These are phyloP conservation scores for Carex sylvatica DNA, from an alignment of 202 grass and related monocot genomes.

Conservation along the genomic window DNA sequence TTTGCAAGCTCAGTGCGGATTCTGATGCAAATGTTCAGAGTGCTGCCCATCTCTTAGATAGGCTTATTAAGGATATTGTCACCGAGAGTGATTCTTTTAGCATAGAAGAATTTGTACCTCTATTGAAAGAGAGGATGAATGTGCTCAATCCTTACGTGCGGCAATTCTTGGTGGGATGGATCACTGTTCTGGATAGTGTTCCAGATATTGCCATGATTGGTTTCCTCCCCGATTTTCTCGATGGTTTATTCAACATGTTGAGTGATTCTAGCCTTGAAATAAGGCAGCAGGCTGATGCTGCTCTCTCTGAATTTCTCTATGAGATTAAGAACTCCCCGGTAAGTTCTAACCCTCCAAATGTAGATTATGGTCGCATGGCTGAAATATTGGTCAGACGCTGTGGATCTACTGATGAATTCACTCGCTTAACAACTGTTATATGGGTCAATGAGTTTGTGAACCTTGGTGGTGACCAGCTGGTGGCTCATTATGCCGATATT, in stretches of 20 bases:
- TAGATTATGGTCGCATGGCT: conserved; percentile 99
- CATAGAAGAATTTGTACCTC: conserved; percentile 99
- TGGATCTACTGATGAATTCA: conserved; percentile 87
- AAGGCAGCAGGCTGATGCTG: conserved; percentile 94
- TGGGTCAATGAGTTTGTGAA: conserved; percentile 99
- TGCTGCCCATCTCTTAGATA: conserved; percentile 99
- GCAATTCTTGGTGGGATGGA: conserved; percentile 99
- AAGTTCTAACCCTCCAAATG: conserved; percentile 42
- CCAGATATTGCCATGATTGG: conserved; percentile 99
- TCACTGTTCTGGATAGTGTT: conserved; percentile 96
- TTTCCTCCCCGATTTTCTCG: conserved; percentile 99
- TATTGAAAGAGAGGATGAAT: conserved; percentile 99
- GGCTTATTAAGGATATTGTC: conserved; percentile 81
- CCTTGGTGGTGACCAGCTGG: conserved; percentile 85
- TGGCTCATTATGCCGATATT: conserved; percentile 94
- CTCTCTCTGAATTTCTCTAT: conserved; percentile 94
- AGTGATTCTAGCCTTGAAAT: conserved; percentile 94
- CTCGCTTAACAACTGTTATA: conserved; percentile 88
- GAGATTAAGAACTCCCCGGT: conserved; percentile 97
- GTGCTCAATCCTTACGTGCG: conserved; percentile 92
- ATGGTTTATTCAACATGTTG: conserved; percentile 98
- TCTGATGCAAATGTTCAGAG: conserved; percentile 94
- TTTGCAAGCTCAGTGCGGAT: conserved; percentile 96
- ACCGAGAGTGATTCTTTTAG: conserved; percentile 50
- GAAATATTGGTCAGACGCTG: conserved; percentile 97